These are phyloP conservation scores for Stylosanthes scabra DNA, from an alignment of 331 rosid genomes.

Conservation along the genomic window DNA sequence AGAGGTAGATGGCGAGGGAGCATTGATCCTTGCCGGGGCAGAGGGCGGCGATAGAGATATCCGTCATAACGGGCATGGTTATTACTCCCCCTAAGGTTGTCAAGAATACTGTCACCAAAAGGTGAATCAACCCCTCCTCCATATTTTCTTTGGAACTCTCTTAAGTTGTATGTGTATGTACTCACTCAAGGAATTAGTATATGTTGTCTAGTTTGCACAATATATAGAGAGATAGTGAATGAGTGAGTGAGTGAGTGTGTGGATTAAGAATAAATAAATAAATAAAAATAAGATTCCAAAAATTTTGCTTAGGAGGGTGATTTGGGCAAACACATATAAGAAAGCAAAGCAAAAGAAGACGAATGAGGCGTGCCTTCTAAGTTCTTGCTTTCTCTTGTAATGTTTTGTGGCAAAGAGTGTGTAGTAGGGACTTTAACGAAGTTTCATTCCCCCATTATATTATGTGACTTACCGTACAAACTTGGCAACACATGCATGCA, in stretches of 20 bases:
- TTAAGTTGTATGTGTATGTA: too few relatives aligned
- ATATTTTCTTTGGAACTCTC: background rate
- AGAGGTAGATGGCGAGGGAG: constrained; percentile 88
- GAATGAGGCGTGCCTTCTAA: constrained; percentile 43
- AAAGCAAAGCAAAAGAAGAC: constrained; percentile 34
- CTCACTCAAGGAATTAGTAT: too few relatives aligned
- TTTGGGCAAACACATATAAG: too few relatives aligned
- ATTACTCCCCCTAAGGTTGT: constrained; percentile 35
- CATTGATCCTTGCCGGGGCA: constrained; percentile 79
- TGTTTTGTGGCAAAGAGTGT: background rate
- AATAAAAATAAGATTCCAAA: too few relatives aligned
- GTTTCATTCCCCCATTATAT: background rate
- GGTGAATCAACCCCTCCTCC: constrained; percentile 65
- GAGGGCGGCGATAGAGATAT: constrained; percentile 71
- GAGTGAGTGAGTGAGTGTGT: background rate
- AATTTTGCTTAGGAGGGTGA: too few relatives aligned
- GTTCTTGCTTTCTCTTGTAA: background rate
- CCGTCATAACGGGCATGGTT: constrained; percentile 65
- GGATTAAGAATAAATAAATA: too few relatives aligned
- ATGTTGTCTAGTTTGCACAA: too few relatives aligned
- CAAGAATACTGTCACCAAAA: constrained; percentile 68
- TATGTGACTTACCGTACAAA: background rate
- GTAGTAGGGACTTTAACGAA: background rate
- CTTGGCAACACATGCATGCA: background rate
- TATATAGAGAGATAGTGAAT: too few relatives aligned